phyloP scores from a whole-genome alignment of 768 basidiomycete species.

The Phanerodontia chrysosporium region DNA sequence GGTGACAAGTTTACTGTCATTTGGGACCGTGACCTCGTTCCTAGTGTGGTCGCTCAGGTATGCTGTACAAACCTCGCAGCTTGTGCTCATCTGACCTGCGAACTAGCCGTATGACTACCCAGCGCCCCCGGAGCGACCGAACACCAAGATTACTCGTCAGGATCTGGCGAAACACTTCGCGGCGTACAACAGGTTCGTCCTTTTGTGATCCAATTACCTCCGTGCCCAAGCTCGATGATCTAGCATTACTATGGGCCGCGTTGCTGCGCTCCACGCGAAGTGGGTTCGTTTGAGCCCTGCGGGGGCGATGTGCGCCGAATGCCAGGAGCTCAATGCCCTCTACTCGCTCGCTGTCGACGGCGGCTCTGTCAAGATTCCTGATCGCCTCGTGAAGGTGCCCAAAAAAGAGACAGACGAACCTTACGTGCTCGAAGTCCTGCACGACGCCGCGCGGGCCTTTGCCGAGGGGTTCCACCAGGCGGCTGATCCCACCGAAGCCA shows the following conservation, averaged over 20 bases:
- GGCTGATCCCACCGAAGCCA: too few species aligned
- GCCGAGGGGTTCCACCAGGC: slow-evolving; percentile 39
- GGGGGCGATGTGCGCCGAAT: slow-evolving; percentile 59
- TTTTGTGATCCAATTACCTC: too few species aligned
- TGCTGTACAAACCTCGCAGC: neutral
- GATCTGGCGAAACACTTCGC: slow-evolving; percentile 68
- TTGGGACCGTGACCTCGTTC: slow-evolving; percentile 64
- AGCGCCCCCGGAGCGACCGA: slow-evolving; percentile 50
- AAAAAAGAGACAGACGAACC: slow-evolving; percentile 32
- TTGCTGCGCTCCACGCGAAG: slow-evolving; percentile 52
- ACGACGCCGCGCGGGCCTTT: slow-evolving; percentile 43
- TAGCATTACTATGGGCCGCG: slow-evolving; percentile 54
- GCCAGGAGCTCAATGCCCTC: slow-evolving; percentile 67
- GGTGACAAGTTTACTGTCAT: slow-evolving; percentile 68
- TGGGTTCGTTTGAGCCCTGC: slow-evolving; percentile 53
- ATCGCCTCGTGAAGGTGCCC: slow-evolving; percentile 49
- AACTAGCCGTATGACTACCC: slow-evolving; percentile 66
- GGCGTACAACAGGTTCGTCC: slow-evolving; percentile 52
- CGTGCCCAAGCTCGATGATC: too few species aligned
- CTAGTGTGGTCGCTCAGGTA: slow-evolving; percentile 50
- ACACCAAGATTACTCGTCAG: slow-evolving; percentile 43
- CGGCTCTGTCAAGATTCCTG: slow-evolving; percentile 55
- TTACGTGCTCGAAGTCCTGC: slow-evolving; percentile 52
- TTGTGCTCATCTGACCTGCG: neutral
- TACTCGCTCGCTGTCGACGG: slow-evolving; percentile 72